A percentile compares a stretch with the other conserved stretches of the same genome.
phyloP scores from a whole-genome alignment of 1,139 yeast genomes.

The Scheffersomyces cryptocercus region DNA sequence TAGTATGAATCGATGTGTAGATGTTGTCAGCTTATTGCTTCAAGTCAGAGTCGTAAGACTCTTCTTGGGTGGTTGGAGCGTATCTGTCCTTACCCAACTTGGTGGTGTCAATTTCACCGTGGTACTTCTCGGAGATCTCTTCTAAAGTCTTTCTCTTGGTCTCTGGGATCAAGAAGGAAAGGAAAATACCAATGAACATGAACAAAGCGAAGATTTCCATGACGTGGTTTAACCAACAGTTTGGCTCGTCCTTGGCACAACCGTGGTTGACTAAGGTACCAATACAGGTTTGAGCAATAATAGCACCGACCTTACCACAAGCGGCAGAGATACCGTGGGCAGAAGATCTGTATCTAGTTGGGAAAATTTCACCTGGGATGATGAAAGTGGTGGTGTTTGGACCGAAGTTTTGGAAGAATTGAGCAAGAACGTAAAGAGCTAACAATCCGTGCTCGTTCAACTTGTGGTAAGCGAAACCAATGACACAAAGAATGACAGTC shows the following conservation, averaged over 20 bases:
- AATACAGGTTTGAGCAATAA: constrained; percentile 87
- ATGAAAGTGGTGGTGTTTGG: constrained; percentile 96
- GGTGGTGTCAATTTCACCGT: constrained; percentile 67
- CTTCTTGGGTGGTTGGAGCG: constrained; percentile 14
- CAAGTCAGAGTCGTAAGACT: constrained; percentile 16
- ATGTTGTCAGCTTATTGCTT: constrained; percentile 9
- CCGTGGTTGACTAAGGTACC: constrained; percentile 82
- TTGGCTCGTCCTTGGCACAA: constrained; percentile 57
- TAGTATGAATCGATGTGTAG: background rate
- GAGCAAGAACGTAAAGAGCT: constrained; percentile 73
- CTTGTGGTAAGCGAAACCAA: constrained; percentile 80
- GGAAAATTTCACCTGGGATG: constrained; percentile 95
- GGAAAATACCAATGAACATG: constrained; percentile 75
- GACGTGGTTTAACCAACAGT: constrained; percentile 86
- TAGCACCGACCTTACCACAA: constrained; percentile 94
- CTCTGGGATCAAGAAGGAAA: constrained; percentile 76
- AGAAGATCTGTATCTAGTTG: constrained; percentile 96
- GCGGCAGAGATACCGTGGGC: constrained; percentile 99
- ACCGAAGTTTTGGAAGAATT: constrained; percentile 88
- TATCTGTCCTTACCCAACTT: constrained; percentile 18
- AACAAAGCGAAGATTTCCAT: constrained; percentile 91
- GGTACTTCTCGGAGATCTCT: constrained; percentile 73
- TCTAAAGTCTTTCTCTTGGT: constrained; percentile 88
- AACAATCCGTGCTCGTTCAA: constrained; percentile 63
- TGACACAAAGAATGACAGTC: constrained; percentile 66